These are phyloP conservation scores for Talaromyces islandicus DNA, from an alignment of 2,329 filamentous ascomycete species.

Conservation along the genomic window DNA sequence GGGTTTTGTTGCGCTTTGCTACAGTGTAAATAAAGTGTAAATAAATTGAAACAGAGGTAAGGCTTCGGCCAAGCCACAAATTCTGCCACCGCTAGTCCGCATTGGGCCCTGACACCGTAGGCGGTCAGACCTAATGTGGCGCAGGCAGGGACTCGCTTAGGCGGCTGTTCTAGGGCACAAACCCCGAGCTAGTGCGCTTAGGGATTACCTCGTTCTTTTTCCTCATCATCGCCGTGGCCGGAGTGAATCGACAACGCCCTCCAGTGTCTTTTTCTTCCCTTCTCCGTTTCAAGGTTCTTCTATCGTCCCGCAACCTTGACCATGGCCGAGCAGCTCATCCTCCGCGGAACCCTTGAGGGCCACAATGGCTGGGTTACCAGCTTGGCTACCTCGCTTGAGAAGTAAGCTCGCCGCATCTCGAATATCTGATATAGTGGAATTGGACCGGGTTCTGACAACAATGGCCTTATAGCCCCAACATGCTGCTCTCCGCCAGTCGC, in stretches of 20 bases:
- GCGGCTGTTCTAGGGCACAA: conserved; percentile 15
- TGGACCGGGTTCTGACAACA: conserved; percentile 29
- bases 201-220: conserved; percentile 30
- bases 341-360: conserved; percentile 96
- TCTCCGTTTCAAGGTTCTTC: conserved; percentile 32
- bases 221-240: conserved; percentile 25
- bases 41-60: background rate
- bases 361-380: conserved; percentile 99
- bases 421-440: conserved; percentile 9
- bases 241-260: conserved; percentile 34
- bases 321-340: conserved; percentile 92
- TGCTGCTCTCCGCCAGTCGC: conserved; percentile 95
- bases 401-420: conserved; percentile 54
- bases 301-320: conserved; percentile 37
- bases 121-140: conserved; percentile 1
- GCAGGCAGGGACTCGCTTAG: conserved; percentile 12
- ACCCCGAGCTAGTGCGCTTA: conserved; percentile 30
- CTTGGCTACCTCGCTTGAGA: conserved; percentile 97
- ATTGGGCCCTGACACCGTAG: background rate
- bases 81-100: background rate
- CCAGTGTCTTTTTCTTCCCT: conserved; percentile 22
- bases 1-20: background rate
- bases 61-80: background rate
- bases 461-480: conserved; percentile 71
- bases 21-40: too few relatives aligned